Evolutionary conservation across 371 early-diverging fungal species (phyloP).

Genomic region (Mycotypha africana): DNA sequence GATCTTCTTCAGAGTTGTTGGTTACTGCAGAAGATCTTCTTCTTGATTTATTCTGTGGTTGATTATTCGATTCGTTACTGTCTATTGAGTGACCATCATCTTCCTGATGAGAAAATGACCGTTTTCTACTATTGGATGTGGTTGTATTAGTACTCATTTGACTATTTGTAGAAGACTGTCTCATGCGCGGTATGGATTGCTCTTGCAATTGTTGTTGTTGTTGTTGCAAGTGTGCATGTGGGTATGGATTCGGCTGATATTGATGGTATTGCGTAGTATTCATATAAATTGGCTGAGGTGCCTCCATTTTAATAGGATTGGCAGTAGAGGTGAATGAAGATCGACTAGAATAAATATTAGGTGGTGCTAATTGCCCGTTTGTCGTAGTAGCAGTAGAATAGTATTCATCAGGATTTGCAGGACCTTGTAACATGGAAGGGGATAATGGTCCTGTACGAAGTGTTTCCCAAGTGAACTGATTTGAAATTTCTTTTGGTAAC

Average conservation of each 20-base stretch:
- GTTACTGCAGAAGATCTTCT: slow-evolving; percentile 8
- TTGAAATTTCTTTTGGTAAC: slow-evolving; percentile 39
- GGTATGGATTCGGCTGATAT: no score
- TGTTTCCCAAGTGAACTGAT: slow-evolving; percentile 58
- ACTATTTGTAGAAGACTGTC: neutral
- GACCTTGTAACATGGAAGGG: slow-evolving; percentile 70
- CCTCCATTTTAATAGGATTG: slow-evolving; percentile 4
- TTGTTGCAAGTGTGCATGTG: no score
- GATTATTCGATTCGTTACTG: slow-evolving; percentile 8
- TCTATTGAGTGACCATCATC: slow-evolving; percentile 16
- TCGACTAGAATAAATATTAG: neutral
- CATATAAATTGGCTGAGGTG: neutral
- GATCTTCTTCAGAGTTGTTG: slow-evolving; percentile 4
- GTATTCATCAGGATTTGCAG: slow-evolving; percentile 46
- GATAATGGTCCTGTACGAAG: slow-evolving; percentile 73
- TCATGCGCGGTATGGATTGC: neutral
- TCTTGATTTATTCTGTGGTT: slow-evolving; percentile 8
- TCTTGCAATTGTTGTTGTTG: neutral
- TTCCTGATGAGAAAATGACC: slow-evolving; percentile 3
- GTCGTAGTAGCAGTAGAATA: neutral
- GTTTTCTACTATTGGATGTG: slow-evolving; percentile 6
- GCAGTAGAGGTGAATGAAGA: neutral
- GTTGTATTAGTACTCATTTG: no score
- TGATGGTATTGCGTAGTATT: no score
- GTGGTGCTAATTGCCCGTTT: neutral